A percentile compares a stretch with the other conserved stretches of the same genome.
Evolutionary conservation across 257 asterid genomes (phyloP).

Genomic region (Solanum virginianum): DNA sequence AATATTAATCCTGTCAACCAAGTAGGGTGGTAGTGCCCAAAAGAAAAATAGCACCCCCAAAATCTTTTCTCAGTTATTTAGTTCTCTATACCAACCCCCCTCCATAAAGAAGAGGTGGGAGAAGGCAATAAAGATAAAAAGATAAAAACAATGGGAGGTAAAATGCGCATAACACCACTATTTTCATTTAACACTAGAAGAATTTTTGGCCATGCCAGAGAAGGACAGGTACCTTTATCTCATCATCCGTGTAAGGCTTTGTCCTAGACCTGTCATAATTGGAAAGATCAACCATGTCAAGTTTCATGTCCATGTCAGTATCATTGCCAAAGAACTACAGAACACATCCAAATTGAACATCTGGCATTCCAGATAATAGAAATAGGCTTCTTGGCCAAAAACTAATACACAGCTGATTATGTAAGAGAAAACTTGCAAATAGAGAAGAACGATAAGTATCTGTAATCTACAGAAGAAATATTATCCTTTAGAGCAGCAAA

Average conservation of each 20-base stretch:
- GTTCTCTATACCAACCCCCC: background rate
- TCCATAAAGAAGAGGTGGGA: background rate
- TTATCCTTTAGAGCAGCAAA: background rate
- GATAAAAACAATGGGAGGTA: background rate
- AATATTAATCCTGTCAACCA: background rate
- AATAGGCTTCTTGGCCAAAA: background rate
- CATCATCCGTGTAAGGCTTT: slow-evolving; percentile 67
- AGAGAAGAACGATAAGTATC: background rate
- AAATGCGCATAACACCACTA: background rate
- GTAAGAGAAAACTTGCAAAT: background rate
- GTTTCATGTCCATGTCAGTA: background rate
- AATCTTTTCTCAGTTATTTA: background rate
- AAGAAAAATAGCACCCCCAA: background rate
- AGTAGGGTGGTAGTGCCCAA: background rate
- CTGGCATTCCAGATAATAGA: background rate
- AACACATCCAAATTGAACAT: background rate
- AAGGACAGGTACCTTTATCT: slow-evolving; percentile 60
- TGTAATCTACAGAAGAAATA: background rate
- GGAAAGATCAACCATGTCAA: slow-evolving; percentile 14
- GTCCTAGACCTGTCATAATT: slow-evolving; percentile 21
- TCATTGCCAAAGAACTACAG: background rate
- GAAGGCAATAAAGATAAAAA: background rate
- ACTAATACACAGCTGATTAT: background rate
- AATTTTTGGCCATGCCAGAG: background rate
- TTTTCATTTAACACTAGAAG: background rate